A percentile compares a stretch with the other conserved stretches of the same genome.
phyloP scores from a whole-genome alignment of 2,329 filamentous ascomycete species.

The Botrytis galanthina region DNA sequence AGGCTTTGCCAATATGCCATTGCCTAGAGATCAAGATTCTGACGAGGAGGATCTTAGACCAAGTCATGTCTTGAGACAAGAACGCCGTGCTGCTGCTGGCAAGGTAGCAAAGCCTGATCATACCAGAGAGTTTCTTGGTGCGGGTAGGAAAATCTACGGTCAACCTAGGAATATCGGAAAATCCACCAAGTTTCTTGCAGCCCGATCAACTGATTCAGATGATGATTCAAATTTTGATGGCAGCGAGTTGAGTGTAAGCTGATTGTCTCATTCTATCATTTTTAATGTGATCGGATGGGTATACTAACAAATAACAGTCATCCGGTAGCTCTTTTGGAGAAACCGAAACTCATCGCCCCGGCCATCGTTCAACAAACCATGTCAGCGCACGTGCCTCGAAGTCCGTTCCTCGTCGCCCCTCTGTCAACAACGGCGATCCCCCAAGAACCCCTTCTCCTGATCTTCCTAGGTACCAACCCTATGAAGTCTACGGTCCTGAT shows the following conservation, averaged over 20 bases:
- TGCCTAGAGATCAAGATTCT: conserved; percentile 6
- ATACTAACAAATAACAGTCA: neutral
- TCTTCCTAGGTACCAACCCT: neutral
- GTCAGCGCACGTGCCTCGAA: too few relatives aligned
- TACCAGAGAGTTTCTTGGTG: neutral
- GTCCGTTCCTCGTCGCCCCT: neutral
- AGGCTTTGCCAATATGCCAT: conserved; percentile 9
- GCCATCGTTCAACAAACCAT: neutral
- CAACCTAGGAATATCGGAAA: neutral
- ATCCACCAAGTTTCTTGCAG: too few relatives aligned
- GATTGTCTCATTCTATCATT: neutral
- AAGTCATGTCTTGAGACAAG: neutral
- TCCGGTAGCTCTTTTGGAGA: neutral
- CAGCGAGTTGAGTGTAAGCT: neutral
- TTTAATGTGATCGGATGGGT: neutral
- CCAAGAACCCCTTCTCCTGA: neutral
- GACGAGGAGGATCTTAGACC: conserved; percentile 7
- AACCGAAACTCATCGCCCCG: neutral
- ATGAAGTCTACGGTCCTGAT: neutral
- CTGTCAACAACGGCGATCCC: neutral
- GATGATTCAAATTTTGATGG: neutral
- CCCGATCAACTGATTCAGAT: neutral
- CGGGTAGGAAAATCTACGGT: neutral
- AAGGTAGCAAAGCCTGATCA: too few relatives aligned
- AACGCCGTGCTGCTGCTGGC: neutral